Percentiles rank a stretch among this genome's conserved stretches.
Evolutionary conservation across 441 rosid species (phyloP).

Genomic region (Jatropha podagrica): DNA sequence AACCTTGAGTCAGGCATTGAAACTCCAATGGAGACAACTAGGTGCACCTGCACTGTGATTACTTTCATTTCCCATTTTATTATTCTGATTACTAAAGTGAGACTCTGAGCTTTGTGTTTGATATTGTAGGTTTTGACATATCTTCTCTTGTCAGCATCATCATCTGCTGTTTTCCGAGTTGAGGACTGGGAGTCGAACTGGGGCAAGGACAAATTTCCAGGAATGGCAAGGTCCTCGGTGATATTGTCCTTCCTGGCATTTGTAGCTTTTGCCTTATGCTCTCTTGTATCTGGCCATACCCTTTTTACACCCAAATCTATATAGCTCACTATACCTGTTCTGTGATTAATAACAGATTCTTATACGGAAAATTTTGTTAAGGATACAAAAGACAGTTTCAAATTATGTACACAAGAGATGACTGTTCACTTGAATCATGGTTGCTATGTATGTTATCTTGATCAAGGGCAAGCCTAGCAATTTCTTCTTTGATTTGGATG

Average conservation of each 20-base stretch:
- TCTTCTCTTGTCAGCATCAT: constrained; percentile 85
- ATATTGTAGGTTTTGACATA: constrained; percentile 62
- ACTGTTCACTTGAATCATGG: background rate
- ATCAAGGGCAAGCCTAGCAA: background rate
- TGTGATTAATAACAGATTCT: background rate
- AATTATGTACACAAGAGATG: background rate
- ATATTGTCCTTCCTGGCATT: constrained; percentile 64
- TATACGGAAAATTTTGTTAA: background rate
- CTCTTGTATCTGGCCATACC: constrained; percentile 67
- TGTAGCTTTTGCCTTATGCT: constrained; percentile 61
- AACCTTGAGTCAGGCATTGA: background rate
- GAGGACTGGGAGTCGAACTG: constrained; percentile 88
- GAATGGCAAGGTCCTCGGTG: constrained; percentile 76
- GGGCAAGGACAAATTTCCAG: constrained; percentile 82
- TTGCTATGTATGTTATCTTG: background rate
- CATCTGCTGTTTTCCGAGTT: constrained; percentile 76
- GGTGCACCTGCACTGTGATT: background rate
- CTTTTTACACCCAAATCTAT: constrained; percentile 22
- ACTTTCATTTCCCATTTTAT: background rate
- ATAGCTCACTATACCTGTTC: background rate
- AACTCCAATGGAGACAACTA: background rate
- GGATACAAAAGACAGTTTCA: background rate
- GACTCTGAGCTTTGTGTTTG: background rate
- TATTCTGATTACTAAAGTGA: background rate
- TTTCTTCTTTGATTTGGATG: background rate